Percentiles rank a stretch among this genome's conserved stretches.
Conservation (phyloP, 1,284 basidiomycete species). For the Sanghuangporus sanghuang region DNA sequence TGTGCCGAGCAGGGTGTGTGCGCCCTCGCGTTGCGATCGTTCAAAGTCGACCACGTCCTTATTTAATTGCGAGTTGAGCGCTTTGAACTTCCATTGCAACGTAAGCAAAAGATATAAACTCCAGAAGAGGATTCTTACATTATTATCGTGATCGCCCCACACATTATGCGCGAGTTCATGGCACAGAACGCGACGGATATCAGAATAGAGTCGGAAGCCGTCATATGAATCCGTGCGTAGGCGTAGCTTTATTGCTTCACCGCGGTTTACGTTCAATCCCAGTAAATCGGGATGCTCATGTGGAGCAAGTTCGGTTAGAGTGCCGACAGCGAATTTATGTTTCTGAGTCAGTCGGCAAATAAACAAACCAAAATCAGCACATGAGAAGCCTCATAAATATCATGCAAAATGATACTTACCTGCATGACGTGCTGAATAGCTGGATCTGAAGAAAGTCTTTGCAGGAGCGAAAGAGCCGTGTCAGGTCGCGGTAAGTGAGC, state of each 20-base stretch:
- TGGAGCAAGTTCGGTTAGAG: slow-evolving; percentile 70
- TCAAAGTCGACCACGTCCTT: slow-evolving; percentile 69
- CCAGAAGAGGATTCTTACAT: slow-evolving; percentile 40
- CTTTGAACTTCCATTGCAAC: slow-evolving; percentile 47
- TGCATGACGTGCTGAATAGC: slow-evolving; percentile 65
- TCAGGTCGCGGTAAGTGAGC: slow-evolving; percentile 58
- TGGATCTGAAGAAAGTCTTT: slow-evolving; percentile 58
- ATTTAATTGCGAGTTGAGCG: slow-evolving; percentile 70
- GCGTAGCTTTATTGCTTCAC: slow-evolving; percentile 59
- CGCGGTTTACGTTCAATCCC: slow-evolving; percentile 64
- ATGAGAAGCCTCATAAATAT: neutral
- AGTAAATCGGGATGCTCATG: slow-evolving; percentile 68
- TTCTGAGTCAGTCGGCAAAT: slow-evolving; percentile 26
- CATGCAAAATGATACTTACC: neutral
- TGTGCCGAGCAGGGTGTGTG: slow-evolving; percentile 43
- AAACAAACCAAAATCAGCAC: neutral
- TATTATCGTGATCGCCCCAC: slow-evolving; percentile 65
- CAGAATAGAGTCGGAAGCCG: slow-evolving; percentile 62
- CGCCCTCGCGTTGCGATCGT: slow-evolving; percentile 42
- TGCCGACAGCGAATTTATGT: slow-evolving; percentile 58
- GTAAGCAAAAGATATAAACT: neutral
- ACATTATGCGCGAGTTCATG: slow-evolving; percentile 76
- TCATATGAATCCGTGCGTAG: slow-evolving; percentile 66
- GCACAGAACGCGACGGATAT: slow-evolving; percentile 63
- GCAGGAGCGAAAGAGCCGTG: slow-evolving; percentile 47